Base-by-base conservation (phyloP, 2,329 filamentous ascomycete genomes). In the Penicillium brevicompactum region DNA sequence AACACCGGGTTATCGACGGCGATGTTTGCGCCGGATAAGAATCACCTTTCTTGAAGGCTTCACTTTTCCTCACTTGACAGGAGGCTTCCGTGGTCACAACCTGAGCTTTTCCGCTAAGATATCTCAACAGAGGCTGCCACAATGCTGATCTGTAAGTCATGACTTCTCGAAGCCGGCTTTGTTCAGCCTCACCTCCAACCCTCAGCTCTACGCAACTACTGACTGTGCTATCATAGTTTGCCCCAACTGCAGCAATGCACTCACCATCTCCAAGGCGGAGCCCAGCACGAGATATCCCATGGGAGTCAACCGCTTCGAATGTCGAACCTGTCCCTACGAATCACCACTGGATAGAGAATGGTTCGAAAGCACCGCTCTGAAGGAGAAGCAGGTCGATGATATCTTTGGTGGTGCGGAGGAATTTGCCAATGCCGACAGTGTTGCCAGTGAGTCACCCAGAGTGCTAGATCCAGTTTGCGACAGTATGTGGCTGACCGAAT, bases 261-360 rank as follows among this genome's bases (percentile, higher is more conserved):
- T 80, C 52, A 79, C 77, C 11, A 76, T 80, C 48, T 75, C 76
- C 42, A 73, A 74, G 47, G 70, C 70, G 2, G 71, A 75, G 9
- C 65, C 73, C 4, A 71, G 71, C 14, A 66, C 66, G 1, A 67
- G 72, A 49, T 70, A 75, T 52, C 75, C 76, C 13, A 60, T 73
- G 41, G 78, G 77, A 2, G 70, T 76, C 49, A 97, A 97, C 80
- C 88, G 92, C 55, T 91, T 97, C 75, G 91, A 96, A 76, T 99
- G 94, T 79, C 90, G 91, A 55, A 96, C 92, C 55, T 99, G 94
- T 67, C 93, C 94, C 4, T 99, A 96, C 79, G 87, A 95, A 73
- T 92, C 91, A 75, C 80, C 89, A 55, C 87, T 97, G 68, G 87
- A 87, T 63, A 84, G 87, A 67, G 85, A 87, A 57, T 89, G 91